These are phyloP conservation scores for Ilex asprella DNA, from an alignment of 257 asterid genomes.

Conservation along the genomic window DNA sequence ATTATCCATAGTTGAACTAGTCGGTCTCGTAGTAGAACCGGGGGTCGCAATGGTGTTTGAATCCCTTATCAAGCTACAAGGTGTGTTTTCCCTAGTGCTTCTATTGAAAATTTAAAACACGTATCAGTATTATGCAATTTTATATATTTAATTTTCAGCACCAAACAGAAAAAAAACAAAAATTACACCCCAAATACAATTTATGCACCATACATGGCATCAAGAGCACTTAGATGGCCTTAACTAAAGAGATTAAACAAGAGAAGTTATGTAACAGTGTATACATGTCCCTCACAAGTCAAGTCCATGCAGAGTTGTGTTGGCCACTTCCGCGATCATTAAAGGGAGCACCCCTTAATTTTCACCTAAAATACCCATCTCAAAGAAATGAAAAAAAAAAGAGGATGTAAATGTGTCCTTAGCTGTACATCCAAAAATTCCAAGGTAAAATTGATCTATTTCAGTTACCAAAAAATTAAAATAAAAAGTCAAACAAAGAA, in stretches of 20 bases:
- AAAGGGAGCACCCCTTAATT: too few relatives aligned
- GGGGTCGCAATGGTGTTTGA: conserved; percentile 27
- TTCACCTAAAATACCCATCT: too few relatives aligned
- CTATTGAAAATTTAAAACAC: conserved; percentile 20
- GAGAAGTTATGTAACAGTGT: conserved; percentile 1
- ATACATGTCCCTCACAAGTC: neutral
- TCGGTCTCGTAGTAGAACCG: conserved; percentile 44
- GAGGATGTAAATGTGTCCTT: too few relatives aligned
- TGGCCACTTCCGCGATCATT: too few relatives aligned
- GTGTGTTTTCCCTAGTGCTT: conserved; percentile 63
- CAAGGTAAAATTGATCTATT: too few relatives aligned
- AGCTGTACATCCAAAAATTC: too few relatives aligned
- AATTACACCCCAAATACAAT: neutral
- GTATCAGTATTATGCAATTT: neutral
- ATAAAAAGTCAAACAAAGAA: too few relatives aligned
- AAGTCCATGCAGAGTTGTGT: too few relatives aligned
- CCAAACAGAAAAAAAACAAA: neutral
- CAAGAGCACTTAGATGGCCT: too few relatives aligned
- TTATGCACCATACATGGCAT: neutral
- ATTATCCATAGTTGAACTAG: conserved; percentile 16
- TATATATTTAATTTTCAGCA: neutral
- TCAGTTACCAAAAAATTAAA: too few relatives aligned
- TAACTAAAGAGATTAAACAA: neutral
- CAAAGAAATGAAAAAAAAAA: too few relatives aligned
- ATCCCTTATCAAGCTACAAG: conserved; percentile 42